phyloP scores from a whole-genome alignment of 139 green algal species.

The Micromonas pusilla region DNA sequence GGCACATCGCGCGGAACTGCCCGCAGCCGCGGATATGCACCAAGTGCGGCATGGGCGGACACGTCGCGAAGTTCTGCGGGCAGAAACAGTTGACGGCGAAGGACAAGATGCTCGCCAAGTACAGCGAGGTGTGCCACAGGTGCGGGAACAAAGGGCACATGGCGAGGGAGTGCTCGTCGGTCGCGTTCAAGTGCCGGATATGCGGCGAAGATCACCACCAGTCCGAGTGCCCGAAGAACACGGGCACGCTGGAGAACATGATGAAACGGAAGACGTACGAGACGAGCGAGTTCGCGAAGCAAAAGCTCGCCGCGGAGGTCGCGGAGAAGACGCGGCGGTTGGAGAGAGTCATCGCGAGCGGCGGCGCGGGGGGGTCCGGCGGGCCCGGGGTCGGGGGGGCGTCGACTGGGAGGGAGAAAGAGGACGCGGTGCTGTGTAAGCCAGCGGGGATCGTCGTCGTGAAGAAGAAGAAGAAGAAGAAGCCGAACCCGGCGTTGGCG shows the following conservation, averaged over 20 bases:
- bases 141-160: neutral
- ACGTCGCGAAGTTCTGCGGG: neutral
- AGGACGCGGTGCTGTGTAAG: too few species aligned
- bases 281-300: conserved; percentile 10
- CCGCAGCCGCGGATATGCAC: conserved; percentile 7
- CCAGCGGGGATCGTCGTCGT: neutral
- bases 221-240: neutral
- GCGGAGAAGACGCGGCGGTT: neutral
- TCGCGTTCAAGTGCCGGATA: neutral
- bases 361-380: too few species aligned
- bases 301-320: neutral
- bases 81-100: neutral
- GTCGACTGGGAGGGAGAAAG: neutral
- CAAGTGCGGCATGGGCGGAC: neutral
- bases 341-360: too few species aligned
- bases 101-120: neutral
- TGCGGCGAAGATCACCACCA: neutral
- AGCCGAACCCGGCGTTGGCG: neutral
- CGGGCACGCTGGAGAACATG: neutral
- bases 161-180: neutral
- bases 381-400: too few species aligned
- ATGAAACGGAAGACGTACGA: neutral
- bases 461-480: neutral
- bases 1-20: neutral
- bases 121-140: neutral